These are phyloP conservation scores for Curvularia hawaiiensis DNA, from an alignment of 2,329 filamentous ascomycete species.

Conservation along the genomic window DNA sequence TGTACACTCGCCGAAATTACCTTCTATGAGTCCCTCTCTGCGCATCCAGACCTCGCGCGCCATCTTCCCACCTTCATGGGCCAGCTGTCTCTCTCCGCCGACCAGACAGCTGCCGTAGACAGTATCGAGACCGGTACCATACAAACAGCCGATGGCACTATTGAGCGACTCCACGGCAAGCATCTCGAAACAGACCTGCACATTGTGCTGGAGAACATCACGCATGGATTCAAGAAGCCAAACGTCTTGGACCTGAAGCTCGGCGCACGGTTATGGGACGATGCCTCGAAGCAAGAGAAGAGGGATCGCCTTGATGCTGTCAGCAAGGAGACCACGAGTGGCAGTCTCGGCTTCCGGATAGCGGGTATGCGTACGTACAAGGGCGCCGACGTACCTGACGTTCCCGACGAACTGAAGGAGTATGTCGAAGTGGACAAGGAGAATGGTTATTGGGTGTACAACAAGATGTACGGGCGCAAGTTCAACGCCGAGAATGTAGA, in stretches of 20 bases:
- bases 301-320: constrained; percentile 64
- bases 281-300: constrained; percentile 65
- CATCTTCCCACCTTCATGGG: constrained; percentile 89
- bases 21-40: constrained; percentile 80
- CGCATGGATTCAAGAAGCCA: constrained; percentile 78
- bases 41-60: constrained; percentile 74
- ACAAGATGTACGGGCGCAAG: constrained; percentile 68
- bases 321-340: constrained; percentile 63
- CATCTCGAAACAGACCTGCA: constrained; percentile 78
- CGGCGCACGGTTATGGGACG: constrained; percentile 83
- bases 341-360: constrained; percentile 66
- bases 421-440: constrained; percentile 50
- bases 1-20: constrained; percentile 84
- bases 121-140: constrained; percentile 36
- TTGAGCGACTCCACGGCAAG: constrained; percentile 57
- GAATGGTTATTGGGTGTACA: constrained; percentile 63
- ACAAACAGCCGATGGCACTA: constrained; percentile 30
- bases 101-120: constrained; percentile 21
- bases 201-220: constrained; percentile 84
- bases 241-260: constrained; percentile 96
- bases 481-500: constrained; percentile 61
- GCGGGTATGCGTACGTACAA: constrained; percentile 68
- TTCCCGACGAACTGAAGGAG: constrained; percentile 36
- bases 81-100: constrained; percentile 64
- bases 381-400: constrained; percentile 28